Conservation (phyloP, 345 rosid genomes). For the Camelina neglecta region DNA sequence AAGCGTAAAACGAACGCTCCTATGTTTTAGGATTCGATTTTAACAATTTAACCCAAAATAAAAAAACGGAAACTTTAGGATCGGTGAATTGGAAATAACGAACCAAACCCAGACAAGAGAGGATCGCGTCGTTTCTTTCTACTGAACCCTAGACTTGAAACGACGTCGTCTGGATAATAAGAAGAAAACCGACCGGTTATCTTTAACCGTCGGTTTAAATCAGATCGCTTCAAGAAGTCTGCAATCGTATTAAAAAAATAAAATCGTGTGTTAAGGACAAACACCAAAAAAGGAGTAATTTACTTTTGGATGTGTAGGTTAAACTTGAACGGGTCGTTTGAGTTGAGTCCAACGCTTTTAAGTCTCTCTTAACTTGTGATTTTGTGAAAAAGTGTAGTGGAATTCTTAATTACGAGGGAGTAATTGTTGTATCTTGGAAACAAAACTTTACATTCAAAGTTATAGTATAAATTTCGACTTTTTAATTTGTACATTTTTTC, state of each 20-base stretch:
- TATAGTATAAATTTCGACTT: background rate
- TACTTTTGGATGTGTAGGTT: slow-evolving; percentile 37
- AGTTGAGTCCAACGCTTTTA: slow-evolving; percentile 33
- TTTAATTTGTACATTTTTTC: background rate
- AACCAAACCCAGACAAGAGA: background rate
- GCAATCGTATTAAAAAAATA: background rate
- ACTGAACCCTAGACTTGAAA: background rate
- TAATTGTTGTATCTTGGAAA: slow-evolving; percentile 10
- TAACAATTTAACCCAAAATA: no score
- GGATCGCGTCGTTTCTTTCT: no score
- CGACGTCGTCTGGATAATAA: background rate
- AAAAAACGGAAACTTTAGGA: background rate
- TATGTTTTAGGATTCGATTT: no score
- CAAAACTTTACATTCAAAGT: background rate
- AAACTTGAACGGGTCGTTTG: slow-evolving; percentile 30
- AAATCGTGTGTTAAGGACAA: slow-evolving; percentile 30
- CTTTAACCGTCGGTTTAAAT: slow-evolving; percentile 8
- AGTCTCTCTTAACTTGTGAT: slow-evolving; percentile 40
- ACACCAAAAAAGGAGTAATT: slow-evolving; percentile 15
- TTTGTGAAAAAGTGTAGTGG: slow-evolving; percentile 14
- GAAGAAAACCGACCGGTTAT: slow-evolving; percentile 1
- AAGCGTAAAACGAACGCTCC: slow-evolving; percentile 16
- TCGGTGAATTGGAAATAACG: background rate
- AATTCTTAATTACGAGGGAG: background rate
- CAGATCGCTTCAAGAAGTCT: no score